These are phyloP conservation scores for Diversispora eburnea DNA, from an alignment of 192 early-diverging fungal genomes.

Conservation along the genomic window DNA sequence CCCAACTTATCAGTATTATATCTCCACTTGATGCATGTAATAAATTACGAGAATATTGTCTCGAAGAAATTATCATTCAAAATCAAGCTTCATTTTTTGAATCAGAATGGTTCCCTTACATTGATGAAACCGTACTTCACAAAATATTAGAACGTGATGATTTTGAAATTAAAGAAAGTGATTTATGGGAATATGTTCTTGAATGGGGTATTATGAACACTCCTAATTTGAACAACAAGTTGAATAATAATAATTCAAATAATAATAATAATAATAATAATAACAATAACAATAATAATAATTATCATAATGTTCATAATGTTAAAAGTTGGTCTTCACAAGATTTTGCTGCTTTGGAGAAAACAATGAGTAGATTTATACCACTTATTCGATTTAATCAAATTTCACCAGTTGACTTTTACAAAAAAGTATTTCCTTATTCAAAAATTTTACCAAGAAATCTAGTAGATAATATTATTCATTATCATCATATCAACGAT, in stretches of 20 bases:
- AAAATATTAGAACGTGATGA: constrained; percentile 18
- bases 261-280: background rate
- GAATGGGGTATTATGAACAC: constrained; percentile 15
- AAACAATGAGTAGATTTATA: constrained; percentile 12
- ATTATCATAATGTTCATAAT: background rate
- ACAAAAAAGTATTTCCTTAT: background rate
- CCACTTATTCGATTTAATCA: constrained; percentile 11
- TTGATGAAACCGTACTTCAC: constrained; percentile 1
- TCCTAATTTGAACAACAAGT: background rate
- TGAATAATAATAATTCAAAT: background rate
- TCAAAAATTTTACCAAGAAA: background rate
- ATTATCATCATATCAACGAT: background rate
- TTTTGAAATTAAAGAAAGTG: background rate
- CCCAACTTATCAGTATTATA: background rate
- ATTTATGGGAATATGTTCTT: constrained; percentile 7
- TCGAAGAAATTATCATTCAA: background rate
- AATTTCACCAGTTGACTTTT: constrained; percentile 1
- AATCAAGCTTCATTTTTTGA: constrained; percentile 1
- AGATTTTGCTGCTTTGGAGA: constrained; percentile 11
- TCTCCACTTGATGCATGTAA: background rate
- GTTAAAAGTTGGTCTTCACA: background rate
- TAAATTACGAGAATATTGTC: constrained; percentile 5
- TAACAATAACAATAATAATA: background rate
- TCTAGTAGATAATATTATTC: background rate
- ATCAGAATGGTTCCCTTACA: background rate